These are phyloP conservation scores for Microdochium paspali DNA, from an alignment of 2,329 filamentous ascomycete genomes.

Conservation along the genomic window DNA sequence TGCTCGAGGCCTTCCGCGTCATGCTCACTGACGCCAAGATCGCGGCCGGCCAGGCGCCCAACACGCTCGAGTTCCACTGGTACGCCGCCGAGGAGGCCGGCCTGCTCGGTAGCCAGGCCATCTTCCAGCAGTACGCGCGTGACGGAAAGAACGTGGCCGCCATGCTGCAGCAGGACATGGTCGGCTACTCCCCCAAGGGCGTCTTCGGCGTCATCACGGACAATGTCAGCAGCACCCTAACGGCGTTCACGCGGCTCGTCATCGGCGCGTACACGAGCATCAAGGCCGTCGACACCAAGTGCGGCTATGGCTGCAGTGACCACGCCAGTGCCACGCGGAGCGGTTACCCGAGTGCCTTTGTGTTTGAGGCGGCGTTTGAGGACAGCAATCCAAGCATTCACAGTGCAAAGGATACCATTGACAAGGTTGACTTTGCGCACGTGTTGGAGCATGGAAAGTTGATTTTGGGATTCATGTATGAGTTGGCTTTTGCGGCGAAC, in stretches of 20 bases:
- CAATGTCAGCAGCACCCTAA: conserved; percentile 24
- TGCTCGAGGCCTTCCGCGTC: conserved; percentile 67
- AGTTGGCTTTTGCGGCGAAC: conserved; percentile 23
- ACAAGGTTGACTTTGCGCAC: conserved; percentile 58
- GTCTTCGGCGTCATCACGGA: conserved; percentile 29
- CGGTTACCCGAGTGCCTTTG: conserved; percentile 56
- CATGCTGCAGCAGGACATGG: conserved; percentile 36
- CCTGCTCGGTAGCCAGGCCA: conserved; percentile 59
- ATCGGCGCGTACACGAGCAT: conserved; percentile 25
- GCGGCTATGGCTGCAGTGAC: conserved; percentile 55
- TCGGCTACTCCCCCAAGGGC: conserved; percentile 22
- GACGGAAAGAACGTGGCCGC: conserved; percentile 23
- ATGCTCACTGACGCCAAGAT: conserved; percentile 56
- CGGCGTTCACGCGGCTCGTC: conserved; percentile 26
- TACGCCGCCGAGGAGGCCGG: conserved; percentile 77
- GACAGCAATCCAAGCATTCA: conserved; percentile 63
- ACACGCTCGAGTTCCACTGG: conserved; percentile 82
- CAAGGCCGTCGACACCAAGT: conserved; percentile 36
- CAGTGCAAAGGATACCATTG: conserved; percentile 60
- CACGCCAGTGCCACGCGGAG: conserved; percentile 58
- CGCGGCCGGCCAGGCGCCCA: conserved; percentile 50
- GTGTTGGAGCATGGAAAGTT: conserved; percentile 54
- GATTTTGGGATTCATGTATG: conserved; percentile 36
- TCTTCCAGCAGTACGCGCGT: conserved; percentile 26
- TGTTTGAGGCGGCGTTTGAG: conserved; percentile 52